phyloP scores from a whole-genome alignment of 495 filamentous ascomycete genomes.

The Lophiotrema nucula region DNA sequence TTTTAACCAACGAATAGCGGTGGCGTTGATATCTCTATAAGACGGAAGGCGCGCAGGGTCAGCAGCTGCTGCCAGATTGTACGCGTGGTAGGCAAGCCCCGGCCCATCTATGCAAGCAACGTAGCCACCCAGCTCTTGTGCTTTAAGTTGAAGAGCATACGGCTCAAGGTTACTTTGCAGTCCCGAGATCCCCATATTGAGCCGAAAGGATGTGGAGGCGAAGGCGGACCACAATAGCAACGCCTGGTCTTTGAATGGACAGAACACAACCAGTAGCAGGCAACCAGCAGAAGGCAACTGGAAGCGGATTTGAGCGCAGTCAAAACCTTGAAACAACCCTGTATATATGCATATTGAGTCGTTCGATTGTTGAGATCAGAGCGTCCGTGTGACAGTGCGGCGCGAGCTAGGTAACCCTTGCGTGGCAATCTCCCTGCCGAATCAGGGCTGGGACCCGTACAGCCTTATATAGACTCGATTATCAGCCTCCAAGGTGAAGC shows the following conservation, averaged over 20 bases:
- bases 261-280: too few relatives aligned
- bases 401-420: conserved; percentile 7
- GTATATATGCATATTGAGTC: conserved; percentile 7
- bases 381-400: conserved; percentile 19
- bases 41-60: conserved; percentile 6
- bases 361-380: conserved; percentile 9
- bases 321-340: neutral
- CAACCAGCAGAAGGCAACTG: neutral
- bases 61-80: neutral
- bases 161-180: conserved; percentile 18
- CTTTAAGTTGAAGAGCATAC: conserved; percentile 16
- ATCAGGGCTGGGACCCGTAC: neutral
- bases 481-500: neutral
- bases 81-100: conserved; percentile 26
- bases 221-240: too few relatives aligned
- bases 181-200: conserved; percentile 29
- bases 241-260: too few relatives aligned
- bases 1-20: conserved; percentile 24
- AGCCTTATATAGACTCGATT: neutral
- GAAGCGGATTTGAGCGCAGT: conserved; percentile 10
- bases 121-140: conserved; percentile 3
- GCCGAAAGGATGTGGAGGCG: too few relatives aligned
- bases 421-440: neutral
- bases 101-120: conserved; percentile 28
- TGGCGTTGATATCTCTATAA: conserved; percentile 20